These are phyloP conservation scores for Choanephora cucurbitarum DNA, from an alignment of 371 early-diverging fungal genomes.

Conservation along the genomic window DNA sequence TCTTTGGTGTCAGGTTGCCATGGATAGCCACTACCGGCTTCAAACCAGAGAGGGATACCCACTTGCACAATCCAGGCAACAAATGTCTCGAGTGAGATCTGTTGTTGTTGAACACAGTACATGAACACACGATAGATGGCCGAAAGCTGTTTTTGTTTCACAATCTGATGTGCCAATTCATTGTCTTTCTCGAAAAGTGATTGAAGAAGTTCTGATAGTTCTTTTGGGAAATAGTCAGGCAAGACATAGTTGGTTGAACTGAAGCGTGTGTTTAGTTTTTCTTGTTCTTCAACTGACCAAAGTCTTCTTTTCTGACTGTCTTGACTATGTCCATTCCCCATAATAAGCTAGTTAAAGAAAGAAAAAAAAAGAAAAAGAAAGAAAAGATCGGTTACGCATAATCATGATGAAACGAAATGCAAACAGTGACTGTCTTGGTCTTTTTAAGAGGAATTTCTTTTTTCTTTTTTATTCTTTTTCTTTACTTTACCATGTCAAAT, in stretches of 20 bases:
- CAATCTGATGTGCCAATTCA: background rate
- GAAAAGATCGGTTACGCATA: constrained; percentile 3
- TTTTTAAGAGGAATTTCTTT: background rate
- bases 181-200: background rate
- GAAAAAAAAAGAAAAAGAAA: background rate
- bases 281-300: constrained; percentile 9
- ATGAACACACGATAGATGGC: constrained; percentile 19
- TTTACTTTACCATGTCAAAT: background rate
- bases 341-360: constrained; percentile 3
- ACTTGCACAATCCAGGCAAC: constrained; percentile 21
- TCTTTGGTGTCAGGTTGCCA: background rate
- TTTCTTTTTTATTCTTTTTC: background rate
- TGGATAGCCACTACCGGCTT: constrained; percentile 13
- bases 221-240: constrained; percentile 1
- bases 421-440: background rate
- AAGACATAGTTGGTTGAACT: background rate
- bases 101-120: constrained; percentile 3
- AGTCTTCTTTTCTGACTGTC: constrained; percentile 6
- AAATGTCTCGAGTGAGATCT: constrained; percentile 26
- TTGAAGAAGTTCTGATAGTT: background rate
- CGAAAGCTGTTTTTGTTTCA: background rate
- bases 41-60: constrained; percentile 39
- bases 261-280: constrained; percentile 1
- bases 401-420: background rate
- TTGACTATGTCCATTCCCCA: constrained; percentile 26